phyloP scores from a whole-genome alignment of 177 flowering plant genomes.

The Viscum album region DNA sequence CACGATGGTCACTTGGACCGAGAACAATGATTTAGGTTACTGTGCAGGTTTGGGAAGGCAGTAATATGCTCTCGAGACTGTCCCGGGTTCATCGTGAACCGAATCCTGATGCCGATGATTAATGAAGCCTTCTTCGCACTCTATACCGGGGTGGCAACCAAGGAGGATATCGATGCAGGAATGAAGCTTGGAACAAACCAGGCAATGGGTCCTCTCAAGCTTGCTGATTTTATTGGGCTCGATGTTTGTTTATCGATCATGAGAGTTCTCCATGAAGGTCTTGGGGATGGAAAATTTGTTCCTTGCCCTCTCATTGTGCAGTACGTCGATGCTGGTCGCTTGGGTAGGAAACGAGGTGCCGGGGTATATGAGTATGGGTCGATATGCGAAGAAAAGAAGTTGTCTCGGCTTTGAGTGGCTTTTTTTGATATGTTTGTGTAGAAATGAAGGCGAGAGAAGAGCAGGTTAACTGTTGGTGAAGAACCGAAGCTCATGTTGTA shows the following conservation, averaged over 20 bases:
- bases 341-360: constrained; percentile 70
- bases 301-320: constrained; percentile 97
- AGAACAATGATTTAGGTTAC: no score
- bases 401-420: constrained; percentile 28
- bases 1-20: no score
- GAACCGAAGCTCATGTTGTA: no score
- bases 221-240: constrained; percentile 92
- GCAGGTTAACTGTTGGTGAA: no score
- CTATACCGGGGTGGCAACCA: constrained; percentile 84
- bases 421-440: neutral
- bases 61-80: constrained; percentile 77
- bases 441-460: neutral
- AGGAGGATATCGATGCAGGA: constrained; percentile 83
- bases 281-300: constrained; percentile 63
- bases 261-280: constrained; percentile 79
- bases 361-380: constrained; percentile 68
- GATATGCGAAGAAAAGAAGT: constrained; percentile 15
- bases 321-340: constrained; percentile 88
- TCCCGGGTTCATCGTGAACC: constrained; percentile 84
- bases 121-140: constrained; percentile 84
- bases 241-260: constrained; percentile 79
- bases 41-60: constrained; percentile 75
- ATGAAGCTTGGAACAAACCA: constrained; percentile 99
- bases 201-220: constrained; percentile 90
- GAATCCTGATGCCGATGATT: constrained; percentile 94